These are phyloP conservation scores for Saprolegnia parasitica DNA, from an alignment of 352 stramenopile species.

Conservation along the genomic window DNA sequence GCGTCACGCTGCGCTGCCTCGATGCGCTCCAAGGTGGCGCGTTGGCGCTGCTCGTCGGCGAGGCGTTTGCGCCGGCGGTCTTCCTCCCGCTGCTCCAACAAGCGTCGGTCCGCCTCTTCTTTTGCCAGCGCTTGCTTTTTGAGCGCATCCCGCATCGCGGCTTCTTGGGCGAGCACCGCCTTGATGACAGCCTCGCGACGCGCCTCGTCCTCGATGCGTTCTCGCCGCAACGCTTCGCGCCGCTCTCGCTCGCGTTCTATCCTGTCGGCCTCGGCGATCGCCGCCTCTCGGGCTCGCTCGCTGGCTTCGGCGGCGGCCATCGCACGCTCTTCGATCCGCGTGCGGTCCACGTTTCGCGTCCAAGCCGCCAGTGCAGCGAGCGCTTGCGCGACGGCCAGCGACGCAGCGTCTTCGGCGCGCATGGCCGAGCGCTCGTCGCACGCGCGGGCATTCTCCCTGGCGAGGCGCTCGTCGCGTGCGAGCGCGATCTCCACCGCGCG, in stretches of 20 bases:
- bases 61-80: no score
- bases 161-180: background rate
- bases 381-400: no score
- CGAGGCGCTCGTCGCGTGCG: background rate
- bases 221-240: background rate
- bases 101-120: background rate
- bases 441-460: background rate
- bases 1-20: background rate
- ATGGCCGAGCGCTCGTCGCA: background rate
- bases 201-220: conserved; percentile 1
- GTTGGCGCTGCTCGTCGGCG: background rate
- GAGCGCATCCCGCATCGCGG: background rate
- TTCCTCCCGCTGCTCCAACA: no score
- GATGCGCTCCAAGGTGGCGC: background rate
- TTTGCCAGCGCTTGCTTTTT: conserved; percentile 16
- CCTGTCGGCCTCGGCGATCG: no score
- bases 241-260: background rate
- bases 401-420: background rate
- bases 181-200: background rate
- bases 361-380: background rate
- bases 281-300: background rate
- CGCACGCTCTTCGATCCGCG: background rate
- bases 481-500: background rate
- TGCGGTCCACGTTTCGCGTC: background rate
- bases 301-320: background rate